Evolutionary conservation across 345 rosid genomes (phyloP).

Genomic region (Eucalyptus erythrocorys): DNA sequence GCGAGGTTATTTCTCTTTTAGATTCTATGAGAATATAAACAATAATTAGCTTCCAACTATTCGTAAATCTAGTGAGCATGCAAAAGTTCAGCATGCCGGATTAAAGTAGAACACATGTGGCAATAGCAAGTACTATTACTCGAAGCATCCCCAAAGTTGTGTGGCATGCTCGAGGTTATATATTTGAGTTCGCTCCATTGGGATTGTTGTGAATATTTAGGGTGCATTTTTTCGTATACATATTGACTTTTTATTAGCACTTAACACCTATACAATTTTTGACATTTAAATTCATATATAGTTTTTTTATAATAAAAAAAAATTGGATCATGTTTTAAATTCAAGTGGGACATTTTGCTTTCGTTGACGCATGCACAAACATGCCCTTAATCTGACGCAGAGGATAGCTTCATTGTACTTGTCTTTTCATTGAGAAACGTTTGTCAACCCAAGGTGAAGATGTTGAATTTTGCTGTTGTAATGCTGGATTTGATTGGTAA

Average conservation of each 20-base stretch:
- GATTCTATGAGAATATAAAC: no score
- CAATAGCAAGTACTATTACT: neutral
- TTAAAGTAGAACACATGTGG: neutral
- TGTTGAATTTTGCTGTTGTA: neutral
- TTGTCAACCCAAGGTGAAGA: neutral
- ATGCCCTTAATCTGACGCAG: neutral
- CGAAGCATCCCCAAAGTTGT: neutral
- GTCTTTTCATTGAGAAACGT: neutral
- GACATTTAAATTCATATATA: neutral
- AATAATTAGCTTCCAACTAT: no score
- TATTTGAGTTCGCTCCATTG: neutral
- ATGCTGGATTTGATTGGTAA: neutral
- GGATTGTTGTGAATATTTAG: neutral
- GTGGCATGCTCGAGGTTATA: neutral
- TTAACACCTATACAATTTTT: neutral
- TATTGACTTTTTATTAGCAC: neutral
- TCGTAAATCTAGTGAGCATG: no score
- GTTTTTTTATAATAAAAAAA: no score
- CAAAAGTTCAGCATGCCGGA: no score
- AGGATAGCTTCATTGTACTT: neutral
- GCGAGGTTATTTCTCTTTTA: no score
- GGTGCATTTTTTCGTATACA: no score
- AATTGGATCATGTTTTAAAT: no score
- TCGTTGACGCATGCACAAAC: neutral
- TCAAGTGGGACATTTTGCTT: neutral